Base-by-base conservation (phyloP, 2,329 filamentous ascomycete genomes). In the Canariomyces notabilis region DNA sequence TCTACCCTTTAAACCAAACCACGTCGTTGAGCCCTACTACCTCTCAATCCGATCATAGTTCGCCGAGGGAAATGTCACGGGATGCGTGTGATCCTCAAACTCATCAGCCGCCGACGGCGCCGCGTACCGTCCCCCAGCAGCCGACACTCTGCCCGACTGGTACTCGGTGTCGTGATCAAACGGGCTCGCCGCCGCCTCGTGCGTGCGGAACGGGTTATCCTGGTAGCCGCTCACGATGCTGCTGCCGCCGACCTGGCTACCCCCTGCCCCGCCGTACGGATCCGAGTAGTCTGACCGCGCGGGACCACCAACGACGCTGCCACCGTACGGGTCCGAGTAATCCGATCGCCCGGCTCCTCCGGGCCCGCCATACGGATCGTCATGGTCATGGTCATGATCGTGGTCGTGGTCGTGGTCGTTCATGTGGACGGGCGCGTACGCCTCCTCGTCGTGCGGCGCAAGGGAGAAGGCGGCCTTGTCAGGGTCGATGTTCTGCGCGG, bases 381-480 rank as follows among this genome's bases (percentile, higher is more conserved):
- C 52, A 43, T 48, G 43, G 42, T 53, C 49, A 31, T 43, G 43
- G 44, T 32, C 18, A 6, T 60, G 63, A 49, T 64, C 60, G 51
- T 66, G 63, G 55, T 69, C 61, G 44, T 76, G 69, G 45, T 68
- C 64, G 51, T 79, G 71, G 56, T 80, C 74, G 47, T 77, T 70
- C 65, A 72, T 69, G 62, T 80, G 73, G 51, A 83, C 73, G 12
- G 77, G 77, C 41, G 80, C 77, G 58, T 84, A 84, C 35, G 77
- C 74, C 59, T 83, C 80, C 53, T 84, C 80, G 56, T 80, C 79
- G 59, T 81, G 76, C n/a, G 79, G 78, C 12, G 77, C 78, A 64
- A 80, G 82, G 46, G 79, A 82, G 66, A 85, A 85, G 49, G 80
- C 80, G 21, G 80, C 80, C 69, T 83, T 83, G 64, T 85, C 80